phyloP scores from a whole-genome alignment of 179 eudicot species.

The Pouteria campechiana region DNA sequence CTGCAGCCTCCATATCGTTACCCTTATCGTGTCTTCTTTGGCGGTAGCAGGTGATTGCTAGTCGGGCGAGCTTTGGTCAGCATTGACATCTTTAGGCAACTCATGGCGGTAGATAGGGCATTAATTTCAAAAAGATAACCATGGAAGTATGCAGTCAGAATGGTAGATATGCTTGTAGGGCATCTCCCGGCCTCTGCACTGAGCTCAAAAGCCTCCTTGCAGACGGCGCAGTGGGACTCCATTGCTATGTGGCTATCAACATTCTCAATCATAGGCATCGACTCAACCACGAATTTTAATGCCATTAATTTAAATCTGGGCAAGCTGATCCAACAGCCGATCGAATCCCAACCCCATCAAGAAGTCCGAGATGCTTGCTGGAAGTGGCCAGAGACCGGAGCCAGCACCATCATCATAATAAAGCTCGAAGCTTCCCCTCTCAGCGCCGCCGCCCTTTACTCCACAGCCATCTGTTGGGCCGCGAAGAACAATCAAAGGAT shows the following conservation, averaged over 20 bases:
- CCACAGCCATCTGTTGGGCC: constrained; percentile 32
- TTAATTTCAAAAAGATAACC: too few relatives aligned
- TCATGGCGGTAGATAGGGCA: too few relatives aligned
- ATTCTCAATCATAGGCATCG: constrained; percentile 51
- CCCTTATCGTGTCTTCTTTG: too few relatives aligned
- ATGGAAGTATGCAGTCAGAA: constrained; percentile 38
- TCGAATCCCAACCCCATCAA: constrained; percentile 68
- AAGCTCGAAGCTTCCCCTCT: constrained; percentile 44
- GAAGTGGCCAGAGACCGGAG: constrained; percentile 65
- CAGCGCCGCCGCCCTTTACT: constrained; percentile 9
- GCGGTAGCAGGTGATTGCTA: too few relatives aligned
- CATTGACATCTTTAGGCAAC: too few relatives aligned
- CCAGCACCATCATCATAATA: constrained; percentile 72
- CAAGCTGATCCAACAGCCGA: constrained; percentile 53
- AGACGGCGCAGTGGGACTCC: constrained; percentile 59
- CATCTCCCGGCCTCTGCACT: constrained; percentile 59
- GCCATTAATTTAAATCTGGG: constrained; percentile 57
- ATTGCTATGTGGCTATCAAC: constrained; percentile 20
- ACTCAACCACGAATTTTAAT: constrained; percentile 53
- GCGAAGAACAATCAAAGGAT: constrained; percentile 64
- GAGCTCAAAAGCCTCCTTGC: constrained; percentile 62
- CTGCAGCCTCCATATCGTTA: too few relatives aligned
- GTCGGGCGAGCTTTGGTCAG: too few relatives aligned
- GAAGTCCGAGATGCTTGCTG: constrained; percentile 59
- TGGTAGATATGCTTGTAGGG: constrained; percentile 78